Evolutionary conservation across 108 stramenopile species (phyloP).

Genomic region (Bacterosira constricta): DNA sequence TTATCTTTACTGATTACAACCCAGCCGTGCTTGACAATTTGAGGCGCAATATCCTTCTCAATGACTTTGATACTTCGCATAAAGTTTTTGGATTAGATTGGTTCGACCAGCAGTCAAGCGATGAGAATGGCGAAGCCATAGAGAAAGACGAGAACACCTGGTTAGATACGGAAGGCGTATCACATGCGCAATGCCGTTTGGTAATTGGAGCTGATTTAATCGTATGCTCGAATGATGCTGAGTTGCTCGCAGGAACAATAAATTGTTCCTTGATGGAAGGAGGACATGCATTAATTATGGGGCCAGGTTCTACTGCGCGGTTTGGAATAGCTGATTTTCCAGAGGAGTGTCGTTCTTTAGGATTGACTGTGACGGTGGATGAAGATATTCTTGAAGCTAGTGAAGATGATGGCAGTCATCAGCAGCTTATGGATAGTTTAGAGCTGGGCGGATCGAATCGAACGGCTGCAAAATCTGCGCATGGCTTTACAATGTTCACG

Average conservation of each 20-base stretch:
- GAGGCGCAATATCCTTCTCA: slow-evolving; percentile 63
- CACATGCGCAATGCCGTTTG: slow-evolving; percentile 30
- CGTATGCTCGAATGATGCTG: slow-evolving; percentile 42
- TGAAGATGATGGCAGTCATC: background rate
- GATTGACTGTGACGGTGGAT: slow-evolving; percentile 19
- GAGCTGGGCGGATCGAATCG: slow-evolving; percentile 23
- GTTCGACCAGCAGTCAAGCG: slow-evolving; percentile 26
- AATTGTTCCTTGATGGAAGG: slow-evolving; percentile 28
- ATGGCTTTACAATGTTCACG: slow-evolving; percentile 35
- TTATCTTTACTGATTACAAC: slow-evolving; percentile 80
- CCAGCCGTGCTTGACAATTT: slow-evolving; percentile 62
- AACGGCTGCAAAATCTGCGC: background rate
- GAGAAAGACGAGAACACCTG: slow-evolving; percentile 9
- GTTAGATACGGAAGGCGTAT: slow-evolving; percentile 22
- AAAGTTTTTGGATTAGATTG: slow-evolving; percentile 31
- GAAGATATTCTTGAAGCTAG: slow-evolving; percentile 16
- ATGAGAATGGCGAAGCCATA: background rate
- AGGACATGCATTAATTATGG: slow-evolving; percentile 22
- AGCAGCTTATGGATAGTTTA: slow-evolving; percentile 14
- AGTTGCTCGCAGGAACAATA: slow-evolving; percentile 33
- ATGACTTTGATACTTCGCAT: slow-evolving; percentile 43
- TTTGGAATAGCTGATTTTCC: slow-evolving; percentile 36
- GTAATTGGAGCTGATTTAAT: slow-evolving; percentile 39
- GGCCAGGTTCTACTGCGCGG: slow-evolving; percentile 1
- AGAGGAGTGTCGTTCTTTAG: slow-evolving; percentile 13